Evolutionary conservation across 106 monocot genomes (phyloP).

Genomic region (Cymbidium sinense): DNA sequence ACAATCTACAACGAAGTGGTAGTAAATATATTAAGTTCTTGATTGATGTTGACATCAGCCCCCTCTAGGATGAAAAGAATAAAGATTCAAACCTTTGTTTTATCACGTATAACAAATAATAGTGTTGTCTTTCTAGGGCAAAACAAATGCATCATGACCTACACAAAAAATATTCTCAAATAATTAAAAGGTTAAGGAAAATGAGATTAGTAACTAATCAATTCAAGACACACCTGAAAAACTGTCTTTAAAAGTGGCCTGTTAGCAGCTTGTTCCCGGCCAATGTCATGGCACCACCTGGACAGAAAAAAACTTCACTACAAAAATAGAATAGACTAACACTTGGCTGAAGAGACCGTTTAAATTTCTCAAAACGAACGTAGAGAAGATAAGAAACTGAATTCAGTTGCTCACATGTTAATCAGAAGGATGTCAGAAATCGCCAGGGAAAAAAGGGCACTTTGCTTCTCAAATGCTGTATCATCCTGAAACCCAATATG

Average conservation of each 20-base stretch:
- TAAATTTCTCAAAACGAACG: neutral
- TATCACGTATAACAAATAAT: conserved; percentile 62
- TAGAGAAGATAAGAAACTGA: neutral
- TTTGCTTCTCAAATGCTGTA: conserved; percentile 87
- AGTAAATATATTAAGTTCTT: neutral
- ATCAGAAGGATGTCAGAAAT: conserved; percentile 81
- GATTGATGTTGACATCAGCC: neutral
- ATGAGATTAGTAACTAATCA: neutral
- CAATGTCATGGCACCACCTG: conserved; percentile 98
- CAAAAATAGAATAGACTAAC: neutral
- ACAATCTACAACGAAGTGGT: neutral
- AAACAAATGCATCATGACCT: conserved; percentile 63
- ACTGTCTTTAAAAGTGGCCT: conserved; percentile 62
- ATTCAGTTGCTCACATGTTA: conserved; percentile 54
- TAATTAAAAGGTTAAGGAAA: neutral
- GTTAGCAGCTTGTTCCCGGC: conserved; percentile 91
- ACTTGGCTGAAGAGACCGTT: neutral
- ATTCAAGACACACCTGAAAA: neutral
- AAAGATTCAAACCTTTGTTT: conserved; percentile 30
- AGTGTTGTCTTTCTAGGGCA: conserved; percentile 50
- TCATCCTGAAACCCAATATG: conserved; percentile 57
- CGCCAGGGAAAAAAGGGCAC: conserved; percentile 81
- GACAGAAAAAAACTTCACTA: neutral
- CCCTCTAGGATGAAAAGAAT: neutral
- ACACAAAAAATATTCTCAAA: neutral